Evolutionary conservation across 495 filamentous ascomycete species (phyloP).

Genomic region (Daldinia concentrica): DNA sequence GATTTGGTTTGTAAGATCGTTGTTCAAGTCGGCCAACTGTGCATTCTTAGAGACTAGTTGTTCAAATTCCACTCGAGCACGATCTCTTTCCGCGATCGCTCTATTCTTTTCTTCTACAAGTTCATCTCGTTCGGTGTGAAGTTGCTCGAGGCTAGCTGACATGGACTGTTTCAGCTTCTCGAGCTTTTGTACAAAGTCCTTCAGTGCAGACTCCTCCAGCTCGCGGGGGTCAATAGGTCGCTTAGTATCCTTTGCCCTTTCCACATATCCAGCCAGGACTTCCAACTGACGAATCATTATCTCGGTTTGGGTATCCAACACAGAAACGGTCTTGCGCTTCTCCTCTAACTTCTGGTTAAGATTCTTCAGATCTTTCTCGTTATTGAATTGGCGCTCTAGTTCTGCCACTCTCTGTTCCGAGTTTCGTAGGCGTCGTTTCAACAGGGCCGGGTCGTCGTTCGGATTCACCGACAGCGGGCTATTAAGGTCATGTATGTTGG

Average conservation of each 20-base stretch:
- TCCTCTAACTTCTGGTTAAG: conserved; percentile 87
- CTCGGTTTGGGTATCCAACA: conserved; percentile 92
- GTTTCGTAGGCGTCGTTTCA: conserved; percentile 80
- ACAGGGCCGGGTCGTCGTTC: conserved; percentile 74
- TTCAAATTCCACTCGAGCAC: conserved; percentile 93
- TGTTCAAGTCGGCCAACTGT: conserved; percentile 92
- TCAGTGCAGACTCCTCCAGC: conserved; percentile 83
- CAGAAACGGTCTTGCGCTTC: conserved; percentile 96
- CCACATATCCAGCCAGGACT: conserved; percentile 73
- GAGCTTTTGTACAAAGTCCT: conserved; percentile 86
- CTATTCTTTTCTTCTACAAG: conserved; percentile 82
- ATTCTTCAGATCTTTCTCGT: conserved; percentile 81
- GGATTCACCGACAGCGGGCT: conserved; percentile 74
- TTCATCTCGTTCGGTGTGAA: conserved; percentile 83
- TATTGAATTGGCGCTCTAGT: conserved; percentile 75
- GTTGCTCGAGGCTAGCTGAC: conserved; percentile 79
- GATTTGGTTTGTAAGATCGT: conserved; percentile 91
- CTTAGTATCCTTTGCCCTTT: conserved; percentile 75
- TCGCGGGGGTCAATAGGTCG: conserved; percentile 76
- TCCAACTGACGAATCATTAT: conserved; percentile 93
- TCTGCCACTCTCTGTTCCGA: conserved; percentile 84
- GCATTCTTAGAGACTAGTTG: conserved; percentile 92
- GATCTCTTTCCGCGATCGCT: conserved; percentile 83
- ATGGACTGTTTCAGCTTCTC: conserved; percentile 85
- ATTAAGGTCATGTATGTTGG: conserved; percentile 68